A percentile compares a stretch with the other conserved stretches of the same genome.
Conservation (phyloP, 352 stramenopile genomes). For the Globisporangium radiosum region DNA sequence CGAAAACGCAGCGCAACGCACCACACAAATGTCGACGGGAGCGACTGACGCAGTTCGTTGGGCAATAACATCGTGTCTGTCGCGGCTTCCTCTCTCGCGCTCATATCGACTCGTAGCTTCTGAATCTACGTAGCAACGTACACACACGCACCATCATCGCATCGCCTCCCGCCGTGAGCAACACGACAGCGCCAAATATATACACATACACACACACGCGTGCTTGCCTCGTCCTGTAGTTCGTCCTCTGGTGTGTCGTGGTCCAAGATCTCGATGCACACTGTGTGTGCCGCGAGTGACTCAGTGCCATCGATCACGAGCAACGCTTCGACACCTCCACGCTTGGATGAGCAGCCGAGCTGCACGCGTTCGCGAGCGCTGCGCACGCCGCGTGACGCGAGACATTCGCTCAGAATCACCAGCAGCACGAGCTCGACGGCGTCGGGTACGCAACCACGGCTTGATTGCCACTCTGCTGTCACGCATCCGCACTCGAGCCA, state of each 20-base stretch:
- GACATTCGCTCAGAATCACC: constrained; percentile 7
- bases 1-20: constrained; percentile 2
- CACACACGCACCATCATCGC: background rate
- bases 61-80: background rate
- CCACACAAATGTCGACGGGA: constrained; percentile 22
- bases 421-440: constrained; percentile 8
- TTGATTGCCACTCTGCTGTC: background rate
- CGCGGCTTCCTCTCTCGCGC: background rate
- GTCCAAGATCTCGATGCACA: constrained; percentile 5
- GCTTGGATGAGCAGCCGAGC: constrained; percentile 1
- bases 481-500: constrained; percentile 4
- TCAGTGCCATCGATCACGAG: constrained; percentile 1
- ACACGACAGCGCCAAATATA: background rate
- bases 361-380: background rate
- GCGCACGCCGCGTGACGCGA: background rate
- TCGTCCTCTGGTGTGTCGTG: background rate
- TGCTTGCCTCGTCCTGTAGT: constrained; percentile 6
- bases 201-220: background rate
- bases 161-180: no score
- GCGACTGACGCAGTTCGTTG: background rate
- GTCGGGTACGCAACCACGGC: background rate
- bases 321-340: background rate
- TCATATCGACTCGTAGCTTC: background rate
- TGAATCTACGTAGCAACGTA: background rate
- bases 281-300: background rate